Evolutionary conservation across 495 filamentous ascomycete species (phyloP).

Genomic region (Neurospora cerealis): DNA sequence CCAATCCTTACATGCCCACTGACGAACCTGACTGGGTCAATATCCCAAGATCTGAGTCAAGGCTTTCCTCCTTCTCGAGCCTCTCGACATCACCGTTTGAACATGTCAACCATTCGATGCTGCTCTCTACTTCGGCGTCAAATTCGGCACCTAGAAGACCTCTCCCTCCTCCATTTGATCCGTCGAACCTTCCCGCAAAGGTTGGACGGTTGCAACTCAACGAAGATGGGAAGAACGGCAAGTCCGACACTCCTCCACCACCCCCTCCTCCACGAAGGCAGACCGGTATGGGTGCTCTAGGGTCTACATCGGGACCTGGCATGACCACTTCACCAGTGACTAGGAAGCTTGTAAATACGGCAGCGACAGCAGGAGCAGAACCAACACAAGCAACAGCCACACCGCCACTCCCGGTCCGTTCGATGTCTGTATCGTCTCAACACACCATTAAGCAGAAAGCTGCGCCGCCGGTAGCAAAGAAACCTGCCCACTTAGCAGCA

Average conservation of each 20-base stretch:
- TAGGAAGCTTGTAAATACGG: conserved; percentile 12
- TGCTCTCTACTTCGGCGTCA: conserved; percentile 33
- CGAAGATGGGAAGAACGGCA: conserved; percentile 20
- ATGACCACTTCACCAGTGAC: not conserved
- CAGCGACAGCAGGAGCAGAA: not conserved
- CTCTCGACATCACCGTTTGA: conserved; percentile 38
- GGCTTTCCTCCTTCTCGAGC: conserved; percentile 33
- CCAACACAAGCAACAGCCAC: not conserved
- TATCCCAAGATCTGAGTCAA: conserved; percentile 38
- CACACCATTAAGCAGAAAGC: conserved; percentile 29
- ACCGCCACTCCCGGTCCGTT: conserved; percentile 22
- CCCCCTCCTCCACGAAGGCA: conserved; percentile 40
- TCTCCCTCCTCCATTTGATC: conserved; percentile 44
- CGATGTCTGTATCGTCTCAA: conserved; percentile 20
- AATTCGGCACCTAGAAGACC: conserved; percentile 32
- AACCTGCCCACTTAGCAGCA: conserved; percentile 39
- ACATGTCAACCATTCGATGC: conserved; percentile 34
- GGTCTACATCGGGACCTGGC: not conserved
- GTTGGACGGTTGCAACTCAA: conserved; percentile 24
- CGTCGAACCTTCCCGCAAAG: conserved; percentile 32
- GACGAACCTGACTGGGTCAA: conserved; percentile 73
- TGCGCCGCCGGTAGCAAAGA: conserved; percentile 43
- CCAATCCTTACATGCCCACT: conserved; percentile 69
- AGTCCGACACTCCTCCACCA: conserved; percentile 28
- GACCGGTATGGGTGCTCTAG: conserved; percentile 10